Evolutionary conservation across 805 yeast species (phyloP).

Genomic region (Kazachstania psychrophila): DNA sequence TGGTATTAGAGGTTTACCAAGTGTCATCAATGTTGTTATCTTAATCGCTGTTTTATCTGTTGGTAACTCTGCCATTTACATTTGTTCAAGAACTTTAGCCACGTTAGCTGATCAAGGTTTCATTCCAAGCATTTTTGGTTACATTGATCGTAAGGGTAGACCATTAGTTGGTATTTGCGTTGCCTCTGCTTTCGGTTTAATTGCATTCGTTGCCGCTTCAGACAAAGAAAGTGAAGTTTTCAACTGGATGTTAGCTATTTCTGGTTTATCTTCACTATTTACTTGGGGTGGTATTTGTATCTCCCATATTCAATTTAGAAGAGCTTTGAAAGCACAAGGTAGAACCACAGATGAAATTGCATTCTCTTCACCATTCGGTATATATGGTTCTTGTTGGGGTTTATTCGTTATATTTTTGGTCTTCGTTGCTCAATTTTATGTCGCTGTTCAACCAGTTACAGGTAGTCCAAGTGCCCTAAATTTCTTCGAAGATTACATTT

Average conservation of each 20-base stretch:
- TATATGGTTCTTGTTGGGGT: constrained; percentile 60
- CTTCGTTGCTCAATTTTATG: constrained; percentile 72
- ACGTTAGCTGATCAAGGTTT: constrained; percentile 56
- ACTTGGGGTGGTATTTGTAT: constrained; percentile 56
- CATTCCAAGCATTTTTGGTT: constrained; percentile 49
- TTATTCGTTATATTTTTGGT: constrained; percentile 47
- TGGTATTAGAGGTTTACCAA: constrained; percentile 55
- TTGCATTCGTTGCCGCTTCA: constrained; percentile 51
- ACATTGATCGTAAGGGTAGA: constrained; percentile 58
- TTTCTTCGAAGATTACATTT: constrained; percentile 61
- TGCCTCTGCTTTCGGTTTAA: constrained; percentile 45
- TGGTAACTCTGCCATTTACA: constrained; percentile 65
- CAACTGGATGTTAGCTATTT: constrained; percentile 54
- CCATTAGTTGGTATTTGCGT: constrained; percentile 50
- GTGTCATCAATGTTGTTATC: constrained; percentile 60
- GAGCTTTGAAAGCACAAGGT: constrained; percentile 56
- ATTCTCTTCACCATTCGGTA: constrained; percentile 59
- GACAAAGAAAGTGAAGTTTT: constrained; percentile 45
- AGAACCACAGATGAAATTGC: constrained; percentile 60
- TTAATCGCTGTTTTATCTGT: constrained; percentile 60
- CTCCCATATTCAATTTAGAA: constrained; percentile 54
- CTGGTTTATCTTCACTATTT: constrained; percentile 54
- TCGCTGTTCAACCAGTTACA: constrained; percentile 64
- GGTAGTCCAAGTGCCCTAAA: constrained; percentile 40
- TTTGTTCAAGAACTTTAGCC: constrained; percentile 56